Conservation (phyloP, 23 red algal genomes). For the Agarophyton chilense region DNA sequence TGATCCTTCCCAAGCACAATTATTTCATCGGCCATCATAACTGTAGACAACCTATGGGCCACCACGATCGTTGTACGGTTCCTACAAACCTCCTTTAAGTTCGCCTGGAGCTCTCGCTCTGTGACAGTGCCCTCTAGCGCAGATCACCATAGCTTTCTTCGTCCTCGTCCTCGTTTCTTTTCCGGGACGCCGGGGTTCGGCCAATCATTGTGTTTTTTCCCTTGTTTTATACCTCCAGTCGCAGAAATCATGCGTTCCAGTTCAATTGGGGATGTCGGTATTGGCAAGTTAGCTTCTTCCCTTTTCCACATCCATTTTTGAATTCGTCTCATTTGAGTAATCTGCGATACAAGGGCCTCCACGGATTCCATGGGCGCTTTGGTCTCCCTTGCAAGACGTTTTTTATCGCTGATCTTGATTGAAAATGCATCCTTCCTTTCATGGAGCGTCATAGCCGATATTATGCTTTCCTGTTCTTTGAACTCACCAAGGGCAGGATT, state of each 20-base stretch:
- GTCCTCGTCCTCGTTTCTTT: neutral
- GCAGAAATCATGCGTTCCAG: constrained; percentile 49
- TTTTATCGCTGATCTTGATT: constrained; percentile 39
- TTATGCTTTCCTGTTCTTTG: constrained; percentile 57
- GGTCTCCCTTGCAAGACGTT: constrained; percentile 34
- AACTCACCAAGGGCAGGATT: constrained; percentile 66
- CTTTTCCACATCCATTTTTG: constrained; percentile 72
- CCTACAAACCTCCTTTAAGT: constrained; percentile 68
- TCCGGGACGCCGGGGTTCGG: constrained; percentile 10
- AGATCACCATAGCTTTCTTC: neutral
- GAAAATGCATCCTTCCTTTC: constrained; percentile 39
- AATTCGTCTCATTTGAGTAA: constrained; percentile 32
- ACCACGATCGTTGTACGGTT: constrained; percentile 93
- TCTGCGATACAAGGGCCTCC: constrained; percentile 42
- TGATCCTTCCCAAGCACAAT: constrained; percentile 74
- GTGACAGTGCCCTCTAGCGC: constrained; percentile 73
- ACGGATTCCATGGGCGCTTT: neutral
- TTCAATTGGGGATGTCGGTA: constrained; percentile 27
- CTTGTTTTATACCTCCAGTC: neutral
- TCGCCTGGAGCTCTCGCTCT: constrained; percentile 85
- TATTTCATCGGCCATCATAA: constrained; percentile 91
- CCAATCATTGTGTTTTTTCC: neutral
- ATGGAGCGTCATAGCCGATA: constrained; percentile 33
- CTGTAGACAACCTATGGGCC: constrained; percentile 90
- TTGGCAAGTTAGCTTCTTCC: neutral